phyloP scores from a whole-genome alignment of 257 asterid genomes.

The Penstemon eatonii region DNA sequence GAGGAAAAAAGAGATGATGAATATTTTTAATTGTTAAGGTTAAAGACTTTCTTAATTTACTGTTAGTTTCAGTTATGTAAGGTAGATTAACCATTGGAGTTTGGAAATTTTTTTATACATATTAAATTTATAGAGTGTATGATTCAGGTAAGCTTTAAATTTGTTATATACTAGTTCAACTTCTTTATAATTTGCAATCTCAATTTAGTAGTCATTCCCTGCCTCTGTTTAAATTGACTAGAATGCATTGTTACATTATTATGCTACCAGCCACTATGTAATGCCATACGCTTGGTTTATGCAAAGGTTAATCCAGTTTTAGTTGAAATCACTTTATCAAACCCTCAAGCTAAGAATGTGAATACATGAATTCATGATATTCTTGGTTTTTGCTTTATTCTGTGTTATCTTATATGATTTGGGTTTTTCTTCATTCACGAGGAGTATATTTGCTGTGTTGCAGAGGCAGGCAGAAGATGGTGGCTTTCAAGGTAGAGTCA shows the following conservation, averaged over 20 bases:
- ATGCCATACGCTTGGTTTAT: background rate
- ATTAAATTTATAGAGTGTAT: too few relatives aligned
- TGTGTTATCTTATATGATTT: background rate
- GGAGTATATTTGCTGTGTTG: conserved; percentile 29
- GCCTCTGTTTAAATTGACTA: background rate
- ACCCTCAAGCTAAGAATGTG: background rate
- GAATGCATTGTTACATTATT: background rate
- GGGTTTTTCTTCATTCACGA: conserved; percentile 1
- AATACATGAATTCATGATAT: background rate
- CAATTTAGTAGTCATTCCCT: background rate
- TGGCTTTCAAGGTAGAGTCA: conserved; percentile 90
- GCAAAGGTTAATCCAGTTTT: too few relatives aligned
- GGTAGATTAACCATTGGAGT: too few relatives aligned
- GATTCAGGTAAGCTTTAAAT: too few relatives aligned
- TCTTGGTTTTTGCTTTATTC: background rate
- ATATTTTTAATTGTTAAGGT: too few relatives aligned
- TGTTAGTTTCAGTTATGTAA: too few relatives aligned
- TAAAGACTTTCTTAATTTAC: too few relatives aligned
- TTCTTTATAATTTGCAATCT: background rate
- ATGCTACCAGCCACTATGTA: background rate
- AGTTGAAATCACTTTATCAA: background rate
- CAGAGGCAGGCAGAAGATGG: conserved; percentile 91
- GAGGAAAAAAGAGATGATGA: too few relatives aligned
- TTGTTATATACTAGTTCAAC: too few relatives aligned
- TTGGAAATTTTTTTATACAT: too few relatives aligned